These are phyloP conservation scores for Monascus purpureus DNA, from an alignment of 495 filamentous ascomycete species.

Conservation along the genomic window DNA sequence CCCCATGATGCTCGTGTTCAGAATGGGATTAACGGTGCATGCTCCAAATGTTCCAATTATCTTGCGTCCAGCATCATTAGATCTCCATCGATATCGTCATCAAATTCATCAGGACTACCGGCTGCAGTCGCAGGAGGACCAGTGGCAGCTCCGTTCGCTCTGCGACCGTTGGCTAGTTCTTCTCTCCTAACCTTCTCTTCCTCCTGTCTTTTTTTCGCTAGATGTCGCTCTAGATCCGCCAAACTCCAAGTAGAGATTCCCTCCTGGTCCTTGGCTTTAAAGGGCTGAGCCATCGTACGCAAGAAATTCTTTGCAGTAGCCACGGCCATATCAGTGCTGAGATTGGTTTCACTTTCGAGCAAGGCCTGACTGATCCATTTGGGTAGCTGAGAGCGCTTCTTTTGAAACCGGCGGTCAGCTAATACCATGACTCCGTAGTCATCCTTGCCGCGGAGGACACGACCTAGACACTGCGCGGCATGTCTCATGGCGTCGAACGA, in stretches of 20 bases:
- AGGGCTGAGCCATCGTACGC: constrained; percentile 79
- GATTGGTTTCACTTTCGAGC: constrained; percentile 65
- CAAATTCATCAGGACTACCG: constrained; percentile 35
- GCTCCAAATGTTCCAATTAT: too few species aligned
- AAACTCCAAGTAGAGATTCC: constrained; percentile 86
- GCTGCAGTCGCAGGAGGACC: constrained; percentile 10
- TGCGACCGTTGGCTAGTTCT: constrained; percentile 13
- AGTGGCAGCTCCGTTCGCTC: constrained; percentile 10
- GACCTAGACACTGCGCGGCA: constrained; percentile 90
- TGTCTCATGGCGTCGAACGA: constrained; percentile 99
- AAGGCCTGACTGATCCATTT: constrained; percentile 95
- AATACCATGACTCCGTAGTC: constrained; percentile 99
- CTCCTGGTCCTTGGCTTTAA: constrained; percentile 68
- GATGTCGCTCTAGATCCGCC: constrained; percentile 57
- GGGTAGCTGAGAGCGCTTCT: constrained; percentile 79
- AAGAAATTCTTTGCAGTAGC: constrained; percentile 79
- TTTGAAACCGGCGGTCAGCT: constrained; percentile 80
- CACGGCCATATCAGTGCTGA: constrained; percentile 94
- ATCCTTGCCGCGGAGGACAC: constrained; percentile 91
- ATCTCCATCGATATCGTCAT: constrained; percentile 48
- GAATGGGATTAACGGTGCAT: too few species aligned
- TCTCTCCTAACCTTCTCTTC: constrained; percentile 40
- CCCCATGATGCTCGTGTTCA: too few species aligned
- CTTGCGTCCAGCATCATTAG: constrained; percentile 50
- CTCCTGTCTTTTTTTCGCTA: constrained; percentile 54